Conservation (phyloP, 176 grass and related monocot genomes). For the Cenchrus purpureus region DNA sequence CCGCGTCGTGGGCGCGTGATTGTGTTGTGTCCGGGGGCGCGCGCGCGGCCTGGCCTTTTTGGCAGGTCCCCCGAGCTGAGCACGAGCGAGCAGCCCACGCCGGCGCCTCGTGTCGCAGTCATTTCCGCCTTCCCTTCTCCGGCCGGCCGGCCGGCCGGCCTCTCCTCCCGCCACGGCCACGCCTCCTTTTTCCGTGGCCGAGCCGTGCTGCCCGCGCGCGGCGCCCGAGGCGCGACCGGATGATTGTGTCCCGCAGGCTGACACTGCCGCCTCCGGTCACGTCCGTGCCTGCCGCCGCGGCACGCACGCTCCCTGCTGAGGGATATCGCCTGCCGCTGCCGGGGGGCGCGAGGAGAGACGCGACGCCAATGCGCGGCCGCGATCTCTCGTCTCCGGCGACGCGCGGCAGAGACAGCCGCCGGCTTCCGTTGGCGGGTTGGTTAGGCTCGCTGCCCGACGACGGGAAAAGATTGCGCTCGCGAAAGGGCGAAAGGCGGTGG, state of each 20-base stretch:
- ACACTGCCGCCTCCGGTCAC: not conserved
- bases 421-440: not conserved
- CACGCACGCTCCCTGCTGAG: conserved; percentile 20
- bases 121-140: not conserved
- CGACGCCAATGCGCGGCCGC: not conserved
- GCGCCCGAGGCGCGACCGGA: conserved; percentile 46
- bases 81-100: conserved; percentile 10
- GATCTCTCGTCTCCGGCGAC: not conserved
- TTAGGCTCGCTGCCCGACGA: not conserved
- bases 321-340: conserved; percentile 1
- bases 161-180: too few relatives aligned
- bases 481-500: conserved; percentile 10
- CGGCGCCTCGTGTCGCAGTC: not conserved
- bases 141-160: not conserved
- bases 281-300: not conserved
- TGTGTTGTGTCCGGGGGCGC: not conserved
- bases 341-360: not conserved
- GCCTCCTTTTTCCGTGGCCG: not conserved
- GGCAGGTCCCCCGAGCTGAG: conserved; percentile 3
- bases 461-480: not conserved
- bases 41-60: conserved; percentile 28
- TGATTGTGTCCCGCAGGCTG: conserved; percentile 49
- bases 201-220: conserved; percentile 5
- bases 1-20: conserved; percentile 31
- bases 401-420: not conserved